A percentile compares a stretch with the other conserved stretches of the same genome.
Conservation (phyloP, 352 stramenopile species). For the Blastocystis hominis region DNA sequence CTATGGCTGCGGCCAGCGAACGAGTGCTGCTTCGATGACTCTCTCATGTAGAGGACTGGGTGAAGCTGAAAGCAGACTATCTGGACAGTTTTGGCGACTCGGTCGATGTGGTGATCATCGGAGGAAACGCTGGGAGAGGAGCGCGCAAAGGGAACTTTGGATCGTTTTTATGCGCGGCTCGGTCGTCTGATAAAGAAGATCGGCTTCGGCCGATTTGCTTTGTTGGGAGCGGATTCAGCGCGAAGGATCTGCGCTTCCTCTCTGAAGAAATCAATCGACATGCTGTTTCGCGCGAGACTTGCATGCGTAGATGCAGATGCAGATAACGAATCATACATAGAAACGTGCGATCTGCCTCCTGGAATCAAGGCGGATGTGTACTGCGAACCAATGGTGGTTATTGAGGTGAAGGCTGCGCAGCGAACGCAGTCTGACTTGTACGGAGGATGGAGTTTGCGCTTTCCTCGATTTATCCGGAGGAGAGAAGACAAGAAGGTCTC, state of each 20-base stretch:
- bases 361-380: conserved; percentile 2
- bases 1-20: neutral
- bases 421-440: neutral
- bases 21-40: neutral
- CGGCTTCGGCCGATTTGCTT: neutral
- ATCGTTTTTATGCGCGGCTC: conserved; percentile 11
- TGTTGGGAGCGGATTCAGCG: conserved; percentile 30
- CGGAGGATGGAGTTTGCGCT: neutral
- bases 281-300: neutral
- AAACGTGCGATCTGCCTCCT: neutral
- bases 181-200: neutral
- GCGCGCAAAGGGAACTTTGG: neutral
- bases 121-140: conserved; percentile 3
- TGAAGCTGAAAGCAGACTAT: conserved; percentile 54
- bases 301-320: neutral
- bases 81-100: neutral
- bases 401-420: conserved; percentile 13
- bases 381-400: neutral
- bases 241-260: neutral
- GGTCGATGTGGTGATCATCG: conserved; percentile 33
- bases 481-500: neutral
- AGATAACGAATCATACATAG: neutral
- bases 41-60: conserved; percentile 30
- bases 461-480: conserved; percentile 16
- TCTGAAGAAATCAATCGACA: neutral